Percentiles rank a stretch among this genome's conserved stretches.
Conservation (phyloP, 768 basidiomycete species). For the Zangia roseola region DNA sequence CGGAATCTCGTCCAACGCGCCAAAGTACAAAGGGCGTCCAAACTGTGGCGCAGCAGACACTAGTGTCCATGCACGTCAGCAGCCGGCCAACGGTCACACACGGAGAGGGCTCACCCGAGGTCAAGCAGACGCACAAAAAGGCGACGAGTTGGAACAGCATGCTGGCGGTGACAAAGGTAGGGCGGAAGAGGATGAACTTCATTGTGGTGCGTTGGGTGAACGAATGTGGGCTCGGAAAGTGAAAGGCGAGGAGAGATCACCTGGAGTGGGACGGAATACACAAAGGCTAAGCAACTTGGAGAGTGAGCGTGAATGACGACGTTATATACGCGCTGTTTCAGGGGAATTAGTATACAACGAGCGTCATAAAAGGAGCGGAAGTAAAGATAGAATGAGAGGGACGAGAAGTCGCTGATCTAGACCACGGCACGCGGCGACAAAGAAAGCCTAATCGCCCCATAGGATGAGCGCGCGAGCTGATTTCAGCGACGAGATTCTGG, state of each 20-base stretch:
- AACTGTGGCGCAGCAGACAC: constrained; percentile 23
- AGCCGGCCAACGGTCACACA: background rate
- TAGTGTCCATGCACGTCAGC: background rate
- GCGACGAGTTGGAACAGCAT: constrained; percentile 6
- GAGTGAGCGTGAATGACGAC: background rate
- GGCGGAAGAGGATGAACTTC: constrained; percentile 24
- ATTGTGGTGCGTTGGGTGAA: constrained; percentile 7
- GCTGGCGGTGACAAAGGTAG: constrained; percentile 12
- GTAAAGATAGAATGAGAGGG: background rate
- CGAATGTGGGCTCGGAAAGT: background rate
- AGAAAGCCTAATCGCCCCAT: background rate
- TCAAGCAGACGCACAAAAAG: constrained; percentile 9
- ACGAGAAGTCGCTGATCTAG: background rate
- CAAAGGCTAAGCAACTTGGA: background rate
- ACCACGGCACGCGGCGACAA: background rate
- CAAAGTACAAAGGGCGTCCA: constrained; percentile 13
- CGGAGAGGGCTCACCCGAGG: constrained; percentile 11
- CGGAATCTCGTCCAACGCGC: constrained; percentile 9
- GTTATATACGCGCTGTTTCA: constrained; percentile 9
- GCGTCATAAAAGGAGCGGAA: constrained; percentile 15
- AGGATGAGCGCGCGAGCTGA: no score
- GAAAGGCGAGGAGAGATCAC: constrained; percentile 6
- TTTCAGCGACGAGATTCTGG: no score
- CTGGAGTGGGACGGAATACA: background rate
- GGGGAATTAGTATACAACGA: constrained; percentile 8